Evolutionary conservation across 2,329 filamentous ascomycete species (phyloP), one percentile per base, ranked within the genome.

Genomic region (Paecilomyces sp.): DNA sequence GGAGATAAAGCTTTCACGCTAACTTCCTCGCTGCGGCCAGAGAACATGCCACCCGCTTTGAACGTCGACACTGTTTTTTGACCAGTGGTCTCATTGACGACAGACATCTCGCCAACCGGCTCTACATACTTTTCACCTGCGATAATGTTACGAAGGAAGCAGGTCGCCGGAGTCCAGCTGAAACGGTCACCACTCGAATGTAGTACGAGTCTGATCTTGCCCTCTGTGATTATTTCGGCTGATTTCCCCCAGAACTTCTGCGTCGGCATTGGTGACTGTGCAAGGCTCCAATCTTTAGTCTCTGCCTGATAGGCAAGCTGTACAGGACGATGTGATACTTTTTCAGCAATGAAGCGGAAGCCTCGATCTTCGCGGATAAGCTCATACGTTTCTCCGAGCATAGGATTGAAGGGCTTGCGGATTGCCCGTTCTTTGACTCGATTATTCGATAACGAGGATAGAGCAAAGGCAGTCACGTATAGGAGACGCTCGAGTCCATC

Each of bases 181-280:
- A 93, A 99, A 62, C 86, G 83, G 71, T 97, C 93, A 58, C 91
- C 89, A 1, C 80, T 84, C 1, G 83, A 82, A 70, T 94, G 87
- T 30, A 99, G 79, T 47, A 87, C 85, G 47, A 97, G 81, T 55
- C 92, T 85, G 3, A 91, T 87, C 28, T 91, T 89, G 2, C 94
- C 94, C 58, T 97, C 93, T 0, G 92, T 97, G 62, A 90, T 94
- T 63, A 99, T 86, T 75, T 99, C 94, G 2, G 91, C 91, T 58
- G 89, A 93, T 79, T 97, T 97, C 59, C 94, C 94, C 94, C 94
- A 97, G 79, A 99, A 99, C 72, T 97, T 97, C 71, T 99, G 93
- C 24, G 89, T 88, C 0, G 94, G 94, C 59, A 89, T 88, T 0
- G 94, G 91, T 3, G 89, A 90, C 71, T 97, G 94, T 0, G 90